Base-by-base conservation (phyloP, 345 rosid species). In the Pugionium dolabratum region DNA sequence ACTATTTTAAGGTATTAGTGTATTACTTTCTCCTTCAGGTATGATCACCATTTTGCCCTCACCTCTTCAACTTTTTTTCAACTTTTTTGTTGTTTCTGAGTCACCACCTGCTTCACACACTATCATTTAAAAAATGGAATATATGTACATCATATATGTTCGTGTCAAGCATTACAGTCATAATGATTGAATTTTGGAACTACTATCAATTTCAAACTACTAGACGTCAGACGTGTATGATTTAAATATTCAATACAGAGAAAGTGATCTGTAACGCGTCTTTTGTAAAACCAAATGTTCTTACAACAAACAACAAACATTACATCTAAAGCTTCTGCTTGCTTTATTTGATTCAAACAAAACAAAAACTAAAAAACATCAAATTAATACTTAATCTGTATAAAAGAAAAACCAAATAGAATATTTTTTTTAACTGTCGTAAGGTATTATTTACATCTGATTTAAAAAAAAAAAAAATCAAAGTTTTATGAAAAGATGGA, bases 131-230 rank as follows among this genome's bases (percentile, higher is more conserved):
- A 26, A 6, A 54, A 44, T 54, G 6, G 39, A 54, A 3, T 4
- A 53, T 9, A 42, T 34, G 50, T 59, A 8, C 42, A 42, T 51
- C 58, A 9, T 44, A 36, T 62, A 34, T 30, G 56, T 69, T 69
- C 60, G 60, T 69, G 60, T 60, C 60, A 69, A 26, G 58, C 65
- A 68, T 30, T 40, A 68, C 34, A 10, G 50, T 26, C 46, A 42
- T 42, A 59, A 69, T 59, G 54, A 60, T 59, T 50, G 46, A 50
- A 59, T 50, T 33, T 34, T 42, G 33, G 37, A 40, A 44, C 48
- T 61, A 43, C 26, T 18, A 54, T 50, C 32, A 31, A 49, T 40
- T 32, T 49, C 50, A 43, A 59, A 4, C 51, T 59, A 40, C 11
- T 32, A 34, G 7, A 69, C 18, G 18, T 18, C 18, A 18, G 18